phyloP scores from a whole-genome alignment of 1,139 yeast genomes.

The Komagataea norvegica region DNA sequence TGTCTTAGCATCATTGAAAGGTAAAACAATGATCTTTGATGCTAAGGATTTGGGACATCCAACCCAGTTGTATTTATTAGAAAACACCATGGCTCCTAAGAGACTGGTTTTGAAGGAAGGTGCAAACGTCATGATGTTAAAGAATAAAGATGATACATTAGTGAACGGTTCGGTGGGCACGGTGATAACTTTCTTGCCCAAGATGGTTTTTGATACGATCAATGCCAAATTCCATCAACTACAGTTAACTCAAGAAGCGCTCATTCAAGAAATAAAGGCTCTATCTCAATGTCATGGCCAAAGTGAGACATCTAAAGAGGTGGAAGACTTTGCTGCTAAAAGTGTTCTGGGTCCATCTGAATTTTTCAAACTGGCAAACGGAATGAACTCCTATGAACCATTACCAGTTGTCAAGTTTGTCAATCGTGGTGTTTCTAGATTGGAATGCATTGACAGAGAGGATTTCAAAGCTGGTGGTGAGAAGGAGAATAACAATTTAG shows the following conservation, averaged over 20 bases:
- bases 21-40: conserved; percentile 34
- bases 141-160: conserved; percentile 76
- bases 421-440: conserved; percentile 25
- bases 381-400: conserved; percentile 33
- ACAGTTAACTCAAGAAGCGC: conserved; percentile 16
- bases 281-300: conserved; percentile 30
- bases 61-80: conserved; percentile 34
- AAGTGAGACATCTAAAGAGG: conserved; percentile 22
- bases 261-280: conserved; percentile 30
- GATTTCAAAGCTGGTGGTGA: conserved; percentile 33
- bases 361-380: conserved; percentile 31
- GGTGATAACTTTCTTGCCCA: conserved; percentile 40
- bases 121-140: conserved; percentile 95
- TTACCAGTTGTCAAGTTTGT: conserved; percentile 58
- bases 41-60: conserved; percentile 43
- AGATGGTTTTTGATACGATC: conserved; percentile 22
- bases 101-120: conserved; percentile 64
- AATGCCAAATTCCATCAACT: conserved; percentile 18
- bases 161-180: conserved; percentile 92
- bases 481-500: conserved; percentile 16
- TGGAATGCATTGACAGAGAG: conserved; percentile 37
- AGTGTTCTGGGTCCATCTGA: conserved; percentile 13
- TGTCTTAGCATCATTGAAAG: conserved; percentile 46
- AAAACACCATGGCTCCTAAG: conserved; percentile 65
- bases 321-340: conserved; percentile 22